These are phyloP conservation scores for Ustilago xerochloae DNA, from an alignment of 1,284 basidiomycete species.

Conservation along the genomic window DNA sequence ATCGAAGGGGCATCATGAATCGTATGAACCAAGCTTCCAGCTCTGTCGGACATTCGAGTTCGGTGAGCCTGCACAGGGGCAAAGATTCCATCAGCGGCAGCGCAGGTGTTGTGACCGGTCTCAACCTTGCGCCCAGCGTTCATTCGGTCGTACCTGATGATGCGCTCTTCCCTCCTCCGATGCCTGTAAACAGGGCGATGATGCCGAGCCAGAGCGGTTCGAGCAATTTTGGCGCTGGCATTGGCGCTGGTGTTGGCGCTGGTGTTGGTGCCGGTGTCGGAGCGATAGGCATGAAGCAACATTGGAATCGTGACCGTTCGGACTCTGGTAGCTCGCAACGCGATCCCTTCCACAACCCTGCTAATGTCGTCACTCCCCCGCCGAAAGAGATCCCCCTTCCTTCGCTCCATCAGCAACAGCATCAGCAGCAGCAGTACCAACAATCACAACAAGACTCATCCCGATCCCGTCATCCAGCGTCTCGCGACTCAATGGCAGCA, in stretches of 20 bases:
- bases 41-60: constrained; percentile 33
- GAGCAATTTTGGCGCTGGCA: constrained; percentile 5
- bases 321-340: constrained; percentile 17
- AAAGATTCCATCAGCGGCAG: constrained; percentile 32
- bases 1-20: constrained; percentile 18
- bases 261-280: constrained; percentile 11
- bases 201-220: constrained; percentile 5
- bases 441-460: not conserved
- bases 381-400: not conserved
- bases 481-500: constrained; percentile 30
- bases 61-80: constrained; percentile 35
- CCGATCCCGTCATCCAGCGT: constrained; percentile 19
- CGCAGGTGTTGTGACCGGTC: not conserved
- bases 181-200: constrained; percentile 21
- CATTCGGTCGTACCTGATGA: constrained; percentile 49
- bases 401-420: not conserved
- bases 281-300: constrained; percentile 12
- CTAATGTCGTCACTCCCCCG: constrained; percentile 1
- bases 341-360: constrained; percentile 35
- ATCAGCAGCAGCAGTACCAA: not conserved
- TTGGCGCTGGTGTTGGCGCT: constrained; percentile 6
- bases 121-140: constrained; percentile 24
- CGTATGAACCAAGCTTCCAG: constrained; percentile 20
- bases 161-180: constrained; percentile 46
- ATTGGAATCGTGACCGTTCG: constrained; percentile 19